Evolutionary conservation across 768 basidiomycete species (phyloP), one percentile per base, ranked within the genome.

Genomic region (Boletus pseudopeckii): DNA sequence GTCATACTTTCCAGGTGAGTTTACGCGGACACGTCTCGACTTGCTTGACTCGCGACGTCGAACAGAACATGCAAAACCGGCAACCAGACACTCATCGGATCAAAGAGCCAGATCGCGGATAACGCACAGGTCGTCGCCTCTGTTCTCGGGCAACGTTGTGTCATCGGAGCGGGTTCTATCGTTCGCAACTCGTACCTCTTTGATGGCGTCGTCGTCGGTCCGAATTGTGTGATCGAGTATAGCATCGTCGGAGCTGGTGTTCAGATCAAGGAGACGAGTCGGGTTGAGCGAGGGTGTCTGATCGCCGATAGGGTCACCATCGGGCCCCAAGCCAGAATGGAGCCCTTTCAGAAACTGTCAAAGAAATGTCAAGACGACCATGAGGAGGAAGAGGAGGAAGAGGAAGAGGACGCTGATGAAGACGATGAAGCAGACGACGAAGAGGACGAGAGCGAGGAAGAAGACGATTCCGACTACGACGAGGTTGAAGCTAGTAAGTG

Each of bases 211-310:
- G 65, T 77, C 37, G 76, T 98, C 48, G 90, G 85, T 28, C 77
- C 85, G 51, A 79, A 83, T 42, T 87, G 85, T 63, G 74, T 80
- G n/a, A 75, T 98, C 45, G 80, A 84, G 61, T 77, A 82, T 56
- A 88, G 90, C 53, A 92, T 98, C 53, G 70, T 99, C 20, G 96
- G 94, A 4, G 76, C 83, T 22, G 81, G 80, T 10, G 92, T 88
- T n/a, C 71, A 71, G 32, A 78, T 99, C 48, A 82, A 80, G 53
- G 85, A 88, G 53, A 79, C 78, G 41, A 83, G 82, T 50, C 72
- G 66, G 6, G 74, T 99, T n/a, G 80, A 81, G 11, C 76, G 75
- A 33, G 96, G 97, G 0, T 89, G 85, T 58, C 68, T 99, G 57
- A 77, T 98, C 30, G 92, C 85, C 0, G 89, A 94, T 58, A 86